Conservation (phyloP, 805 yeast species). For the Yarrowia sp. region DNA sequence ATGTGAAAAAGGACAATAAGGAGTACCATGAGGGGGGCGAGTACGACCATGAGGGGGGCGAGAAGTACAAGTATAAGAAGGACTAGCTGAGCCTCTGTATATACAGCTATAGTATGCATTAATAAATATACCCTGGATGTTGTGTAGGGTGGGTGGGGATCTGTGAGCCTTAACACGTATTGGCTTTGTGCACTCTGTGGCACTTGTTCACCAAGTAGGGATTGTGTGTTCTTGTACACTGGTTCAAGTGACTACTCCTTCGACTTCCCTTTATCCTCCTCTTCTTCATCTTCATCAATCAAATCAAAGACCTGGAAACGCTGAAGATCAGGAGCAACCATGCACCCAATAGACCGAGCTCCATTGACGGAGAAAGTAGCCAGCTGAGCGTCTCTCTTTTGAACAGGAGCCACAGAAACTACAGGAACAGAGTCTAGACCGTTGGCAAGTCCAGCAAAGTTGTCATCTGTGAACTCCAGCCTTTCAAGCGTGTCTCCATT, state of each 20-base stretch:
- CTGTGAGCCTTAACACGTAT: too few relatives aligned
- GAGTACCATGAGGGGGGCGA: too few relatives aligned
- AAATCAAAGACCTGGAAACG: conserved; percentile 26
- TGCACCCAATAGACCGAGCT: conserved; percentile 20
- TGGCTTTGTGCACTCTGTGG: too few relatives aligned
- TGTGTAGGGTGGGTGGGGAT: too few relatives aligned
- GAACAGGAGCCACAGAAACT: neutral
- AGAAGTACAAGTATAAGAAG: too few relatives aligned
- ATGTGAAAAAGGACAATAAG: too few relatives aligned
- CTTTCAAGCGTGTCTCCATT: neutral
- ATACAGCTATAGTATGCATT: conserved; percentile 2
- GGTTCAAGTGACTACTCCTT: neutral
- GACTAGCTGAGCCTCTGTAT: too few relatives aligned
- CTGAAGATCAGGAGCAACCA: conserved; percentile 26
- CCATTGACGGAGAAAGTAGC: conserved; percentile 29
- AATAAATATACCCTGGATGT: too few relatives aligned
- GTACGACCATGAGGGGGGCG: too few relatives aligned
- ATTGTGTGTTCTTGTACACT: too few relatives aligned
- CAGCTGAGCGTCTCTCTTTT: neutral
- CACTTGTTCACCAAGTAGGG: too few relatives aligned
- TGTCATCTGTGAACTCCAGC: neutral
- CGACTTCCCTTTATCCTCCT: neutral
- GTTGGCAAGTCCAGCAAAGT: neutral
- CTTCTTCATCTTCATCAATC: conserved; percentile 6
- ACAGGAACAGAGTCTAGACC: neutral